These are phyloP conservation scores for Tetradesmus lagerheimii DNA, from an alignment of 139 green algal genomes.

Conservation along the genomic window DNA sequence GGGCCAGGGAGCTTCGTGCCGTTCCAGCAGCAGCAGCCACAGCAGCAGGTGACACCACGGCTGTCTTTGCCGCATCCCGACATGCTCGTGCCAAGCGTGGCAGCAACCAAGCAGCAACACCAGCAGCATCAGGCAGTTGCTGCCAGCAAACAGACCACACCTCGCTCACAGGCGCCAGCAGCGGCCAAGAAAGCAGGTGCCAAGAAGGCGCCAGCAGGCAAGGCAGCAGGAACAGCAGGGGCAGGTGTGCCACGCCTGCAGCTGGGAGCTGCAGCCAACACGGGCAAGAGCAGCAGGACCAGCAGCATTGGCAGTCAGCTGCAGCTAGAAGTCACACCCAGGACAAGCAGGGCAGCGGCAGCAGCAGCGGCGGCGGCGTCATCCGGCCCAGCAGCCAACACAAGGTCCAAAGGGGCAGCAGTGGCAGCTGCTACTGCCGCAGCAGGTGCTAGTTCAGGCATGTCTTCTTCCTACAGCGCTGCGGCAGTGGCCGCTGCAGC, in stretches of 20 bases:
- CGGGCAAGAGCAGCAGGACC: constrained; percentile 38
- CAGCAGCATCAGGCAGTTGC: background rate
- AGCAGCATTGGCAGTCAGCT: constrained; percentile 48
- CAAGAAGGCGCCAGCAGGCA: background rate
- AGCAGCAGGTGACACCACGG: constrained; percentile 15
- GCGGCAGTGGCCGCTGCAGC: constrained; percentile 11
- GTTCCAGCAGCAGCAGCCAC: background rate
- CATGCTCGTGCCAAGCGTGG: background rate
- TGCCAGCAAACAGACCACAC: background rate
- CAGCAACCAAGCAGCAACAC: background rate
- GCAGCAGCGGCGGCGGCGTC: background rate
- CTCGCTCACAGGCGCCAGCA: background rate
- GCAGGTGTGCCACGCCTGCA: constrained; percentile 57
- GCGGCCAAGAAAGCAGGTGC: background rate
- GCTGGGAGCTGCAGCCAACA: background rate
- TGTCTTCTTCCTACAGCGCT: background rate
- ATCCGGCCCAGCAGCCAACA: constrained; percentile 17
- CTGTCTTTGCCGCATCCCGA: background rate
- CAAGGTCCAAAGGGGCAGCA: background rate
- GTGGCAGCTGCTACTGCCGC: constrained; percentile 11
- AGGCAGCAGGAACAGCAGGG: constrained; percentile 12
- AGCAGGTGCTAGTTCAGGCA: background rate
- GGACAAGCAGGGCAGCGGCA: constrained; percentile 15
- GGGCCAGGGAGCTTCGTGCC: background rate
- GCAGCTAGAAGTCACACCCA: constrained; percentile 25